phyloP scores from a whole-genome alignment of 164 flowering plant species.

The Cinnamomum micranthum region DNA sequence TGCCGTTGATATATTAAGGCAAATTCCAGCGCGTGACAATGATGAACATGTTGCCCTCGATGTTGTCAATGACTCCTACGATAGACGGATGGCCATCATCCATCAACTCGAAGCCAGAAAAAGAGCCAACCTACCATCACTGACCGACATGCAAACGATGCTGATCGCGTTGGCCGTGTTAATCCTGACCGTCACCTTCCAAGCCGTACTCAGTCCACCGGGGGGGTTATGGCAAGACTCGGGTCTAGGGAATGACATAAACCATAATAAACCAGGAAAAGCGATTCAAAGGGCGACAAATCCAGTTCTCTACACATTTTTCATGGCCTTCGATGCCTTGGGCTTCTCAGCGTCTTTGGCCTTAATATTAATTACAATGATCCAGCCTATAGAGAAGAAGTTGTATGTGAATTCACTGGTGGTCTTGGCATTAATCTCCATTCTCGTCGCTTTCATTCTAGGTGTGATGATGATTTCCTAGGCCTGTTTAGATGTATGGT shows the following conservation, averaged over 20 bases:
- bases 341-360: neutral
- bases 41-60: no score
- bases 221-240: constrained; percentile 1
- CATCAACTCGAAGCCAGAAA: no score
- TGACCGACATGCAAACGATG: neutral
- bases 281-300: neutral
- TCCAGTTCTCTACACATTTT: neutral
- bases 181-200: neutral
- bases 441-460: neutral
- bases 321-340: neutral
- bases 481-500: no score
- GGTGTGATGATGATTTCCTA: neutral
- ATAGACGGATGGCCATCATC: no score
- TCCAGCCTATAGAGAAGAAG: neutral
- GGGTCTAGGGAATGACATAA: no score
- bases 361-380: neutral
- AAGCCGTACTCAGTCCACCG: neutral
- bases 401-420: neutral
- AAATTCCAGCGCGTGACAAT: no score
- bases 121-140: neutral
- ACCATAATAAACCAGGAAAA: neutral
- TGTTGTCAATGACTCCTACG: no score
- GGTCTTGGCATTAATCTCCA: neutral
- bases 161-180: neutral
- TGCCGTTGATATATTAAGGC: neutral